Evolutionary conservation across 768 basidiomycete species (phyloP), one percentile per base, ranked within the genome.

Genomic region (Lyophyllum atratum): DNA sequence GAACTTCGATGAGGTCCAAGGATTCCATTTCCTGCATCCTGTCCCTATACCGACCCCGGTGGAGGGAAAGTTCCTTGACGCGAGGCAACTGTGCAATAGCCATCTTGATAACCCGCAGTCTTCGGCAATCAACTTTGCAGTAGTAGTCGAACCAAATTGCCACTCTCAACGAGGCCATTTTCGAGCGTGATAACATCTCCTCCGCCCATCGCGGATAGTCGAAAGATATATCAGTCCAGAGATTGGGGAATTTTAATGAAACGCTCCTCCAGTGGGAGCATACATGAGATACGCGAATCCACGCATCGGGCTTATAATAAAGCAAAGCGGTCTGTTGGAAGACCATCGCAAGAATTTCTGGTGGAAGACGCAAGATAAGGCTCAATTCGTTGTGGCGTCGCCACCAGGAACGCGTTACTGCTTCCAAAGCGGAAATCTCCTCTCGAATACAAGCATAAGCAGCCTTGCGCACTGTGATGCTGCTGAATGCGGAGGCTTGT

Each of bases 211-310:
- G 25, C 21, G 45, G 45, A 55, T 55, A 28, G 33, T 21, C 29
- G 15, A 58, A 46, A n/a, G 40, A 29, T 25, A 58, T 54, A 39
- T 14, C 44, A 3, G 57, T 42, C 57, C 52, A 58, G 3, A 58
- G 17, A n/a, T 22, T 31, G 11, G 47, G 57, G 4, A 34, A 43
- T 6, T 47, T 29, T 29, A 58, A 34, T 4, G 57, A 52, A 14
- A 49, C 47, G n/a, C 24, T 39, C 31, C 57, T 52, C 57, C 57
- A 58, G 19, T 43, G 52, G 14, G 52, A 43, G 17, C 52, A 58
- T 21, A 54, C 52, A 49, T 58, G 52, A 25, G 57, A 40, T n/a
- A 19, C 39, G 17, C 11, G 7, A 40, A 40, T 15, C 34, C 34
- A 37, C n/a, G n/a, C n/a, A n/a, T n/a, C n/a, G n/a, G n/a, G n/a